A percentile compares a stretch with the other conserved stretches of the same genome.
Conservation (phyloP, 129 eudicot genomes). For the carrot (Daucus carota) region DNA sequence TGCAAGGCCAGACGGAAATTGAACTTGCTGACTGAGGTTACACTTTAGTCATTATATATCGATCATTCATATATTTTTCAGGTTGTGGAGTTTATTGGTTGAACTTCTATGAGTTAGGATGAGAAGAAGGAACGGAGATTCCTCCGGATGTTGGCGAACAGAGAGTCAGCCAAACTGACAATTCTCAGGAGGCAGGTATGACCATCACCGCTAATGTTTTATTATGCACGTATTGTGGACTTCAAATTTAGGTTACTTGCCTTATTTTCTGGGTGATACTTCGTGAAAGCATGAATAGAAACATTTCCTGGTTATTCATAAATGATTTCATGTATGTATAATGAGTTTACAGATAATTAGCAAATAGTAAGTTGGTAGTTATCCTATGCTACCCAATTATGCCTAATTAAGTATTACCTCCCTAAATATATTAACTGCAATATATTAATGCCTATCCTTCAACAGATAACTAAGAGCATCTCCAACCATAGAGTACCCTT, state of each 20-base stretch:
- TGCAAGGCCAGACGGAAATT: conserved; percentile 37
- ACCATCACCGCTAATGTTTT: neutral
- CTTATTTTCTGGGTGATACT: neutral
- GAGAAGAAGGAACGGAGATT: conserved; percentile 63
- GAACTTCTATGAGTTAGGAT: conserved; percentile 23
- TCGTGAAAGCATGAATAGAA: neutral
- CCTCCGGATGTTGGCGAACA: conserved; percentile 71
- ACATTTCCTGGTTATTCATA: neutral
- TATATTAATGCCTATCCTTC: neutral
- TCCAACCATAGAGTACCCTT: no score
- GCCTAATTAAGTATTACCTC: neutral
- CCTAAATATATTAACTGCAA: neutral
- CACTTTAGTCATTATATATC: neutral
- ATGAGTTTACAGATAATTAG: neutral
- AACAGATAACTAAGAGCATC: neutral
- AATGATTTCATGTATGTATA: neutral
- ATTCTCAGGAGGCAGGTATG: conserved; percentile 73
- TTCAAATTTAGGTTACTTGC: neutral
- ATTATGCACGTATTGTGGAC: neutral
- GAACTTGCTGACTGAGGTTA: conserved; percentile 28
- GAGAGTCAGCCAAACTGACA: conserved; percentile 83
- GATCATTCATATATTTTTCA: neutral
- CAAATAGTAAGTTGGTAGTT: neutral
- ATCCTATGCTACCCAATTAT: neutral
- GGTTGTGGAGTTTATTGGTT: neutral